Evolutionary conservation across 2,329 filamentous ascomycete genomes (phyloP), one percentile per base, ranked within the genome.

Genomic region (Fusarium liriodendri): DNA sequence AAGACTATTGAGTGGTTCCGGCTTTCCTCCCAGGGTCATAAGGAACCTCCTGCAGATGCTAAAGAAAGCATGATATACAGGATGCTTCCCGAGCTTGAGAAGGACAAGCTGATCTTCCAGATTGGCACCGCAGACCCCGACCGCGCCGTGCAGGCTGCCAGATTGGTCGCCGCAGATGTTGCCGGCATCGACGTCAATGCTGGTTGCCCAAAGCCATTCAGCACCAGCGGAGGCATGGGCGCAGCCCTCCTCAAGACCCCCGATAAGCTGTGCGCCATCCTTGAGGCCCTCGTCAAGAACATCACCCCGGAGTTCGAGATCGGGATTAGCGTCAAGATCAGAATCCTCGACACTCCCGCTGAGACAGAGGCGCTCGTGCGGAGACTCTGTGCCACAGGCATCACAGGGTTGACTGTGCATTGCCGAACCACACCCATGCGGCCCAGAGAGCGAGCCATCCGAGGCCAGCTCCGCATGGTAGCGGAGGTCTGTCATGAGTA

Each of bases 121-220:
- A 91, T 99, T 67, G 97, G 97, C 67, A 98, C 96, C 1, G 91
- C 95, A 11, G 92, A 93, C 68, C 95, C 97, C 0, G 91, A 93
- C 14, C 89, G 92, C 33, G 97, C 97, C 1, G 95, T 98, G 0
- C 85, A 93, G 81, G 95, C 96, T 1, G 95, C 96, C 3, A 91
- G 91, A 62, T 85, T 98, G 18, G 93, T 99, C 22, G 97, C 95
- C 0, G 89, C 86, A 14, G 95, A 98, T 83, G 97, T 99, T 4
- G 92, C 92, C 1, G 97, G 97, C 69, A 98, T 99, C 77, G 97
- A 98, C 82, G 93, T 99, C 71, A 99, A 99, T 82, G 95, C 97
- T 0, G 97, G 97, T n/a, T 99, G 97, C 80, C 97, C 97, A 1
- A 99, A 99, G 83, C 94, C 96, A 0, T 99, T 99, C 83, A 97